These are phyloP conservation scores for Quercus lobata DNA, from an alignment of 331 rosid genomes.

Conservation along the genomic window DNA sequence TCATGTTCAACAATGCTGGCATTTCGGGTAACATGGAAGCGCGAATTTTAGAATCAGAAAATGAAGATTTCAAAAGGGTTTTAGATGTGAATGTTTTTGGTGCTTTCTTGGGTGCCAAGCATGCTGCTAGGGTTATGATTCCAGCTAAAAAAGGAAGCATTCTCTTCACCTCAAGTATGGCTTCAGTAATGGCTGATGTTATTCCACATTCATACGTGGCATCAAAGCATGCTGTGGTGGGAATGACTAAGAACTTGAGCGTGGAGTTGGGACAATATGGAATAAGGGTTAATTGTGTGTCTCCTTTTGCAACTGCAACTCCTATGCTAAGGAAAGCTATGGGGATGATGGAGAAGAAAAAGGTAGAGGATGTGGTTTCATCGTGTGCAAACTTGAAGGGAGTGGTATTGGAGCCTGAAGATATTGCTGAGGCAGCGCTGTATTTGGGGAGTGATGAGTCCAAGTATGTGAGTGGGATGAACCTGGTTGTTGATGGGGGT, in stretches of 20 bases:
- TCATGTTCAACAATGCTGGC: constrained; percentile 65
- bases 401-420: too few species aligned
- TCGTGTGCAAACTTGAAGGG: too few species aligned
- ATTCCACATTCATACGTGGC: constrained; percentile 39
- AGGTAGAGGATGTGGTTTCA: too few species aligned
- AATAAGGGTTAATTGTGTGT: constrained; percentile 41
- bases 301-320: constrained; percentile 39
- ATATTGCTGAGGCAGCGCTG: too few species aligned
- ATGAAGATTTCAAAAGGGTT: constrained; percentile 35
- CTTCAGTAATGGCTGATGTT: constrained; percentile 18
- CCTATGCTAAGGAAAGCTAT: constrained; percentile 12
- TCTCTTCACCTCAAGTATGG: constrained; percentile 49
- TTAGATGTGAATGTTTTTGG: constrained; percentile 57
- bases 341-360: neutral
- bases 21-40: constrained; percentile 1
- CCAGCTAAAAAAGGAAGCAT: constrained; percentile 47
- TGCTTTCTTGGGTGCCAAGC: constrained; percentile 58
- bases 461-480: too few species aligned
- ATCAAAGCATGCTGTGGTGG: constrained; percentile 60
- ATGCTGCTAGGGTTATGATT: constrained; percentile 60
- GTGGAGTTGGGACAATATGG: constrained; percentile 56
- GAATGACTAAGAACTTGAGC: constrained; percentile 47
- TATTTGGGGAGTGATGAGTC: too few species aligned
- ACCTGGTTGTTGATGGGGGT: too few species aligned
- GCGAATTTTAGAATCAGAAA: neutral